Conservation (phyloP, 2,329 filamentous ascomycete species). For the Aaosphaeria arxii region DNA sequence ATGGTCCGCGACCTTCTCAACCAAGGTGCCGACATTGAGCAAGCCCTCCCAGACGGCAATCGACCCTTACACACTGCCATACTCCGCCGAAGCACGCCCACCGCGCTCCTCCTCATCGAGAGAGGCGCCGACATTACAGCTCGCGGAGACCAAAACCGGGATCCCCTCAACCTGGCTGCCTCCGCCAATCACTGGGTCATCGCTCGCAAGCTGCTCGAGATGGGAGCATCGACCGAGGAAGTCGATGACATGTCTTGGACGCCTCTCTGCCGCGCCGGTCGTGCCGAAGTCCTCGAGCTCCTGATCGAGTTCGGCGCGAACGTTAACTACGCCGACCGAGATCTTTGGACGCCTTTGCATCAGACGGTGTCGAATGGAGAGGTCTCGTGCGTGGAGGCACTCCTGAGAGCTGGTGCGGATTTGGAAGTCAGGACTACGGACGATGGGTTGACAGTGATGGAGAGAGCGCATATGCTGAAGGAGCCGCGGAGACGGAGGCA, state of each 20-base stretch:
- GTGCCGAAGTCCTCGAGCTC: neutral
- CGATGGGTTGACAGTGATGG: constrained; percentile 11
- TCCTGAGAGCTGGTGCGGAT: constrained; percentile 6
- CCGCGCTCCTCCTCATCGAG: constrained; percentile 9
- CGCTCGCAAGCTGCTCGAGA: constrained; percentile 1
- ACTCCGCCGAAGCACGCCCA: constrained; percentile 5
- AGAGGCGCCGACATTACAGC: constrained; percentile 2
- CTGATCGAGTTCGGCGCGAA: constrained; percentile 9
- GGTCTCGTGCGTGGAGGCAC: neutral
- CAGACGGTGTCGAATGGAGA: constrained; percentile 6
- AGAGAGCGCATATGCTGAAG: constrained; percentile 3
- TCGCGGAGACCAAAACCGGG: constrained; percentile 5
- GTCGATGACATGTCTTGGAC: constrained; percentile 11
- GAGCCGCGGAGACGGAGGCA: constrained; percentile 4
- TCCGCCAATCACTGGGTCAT: constrained; percentile 3
- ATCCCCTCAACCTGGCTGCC: constrained; percentile 8
- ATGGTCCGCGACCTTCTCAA: constrained; percentile 13
- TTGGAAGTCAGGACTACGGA: constrained; percentile 10
- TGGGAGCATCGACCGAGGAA: constrained; percentile 1
- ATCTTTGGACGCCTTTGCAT: constrained; percentile 14
- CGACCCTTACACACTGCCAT: constrained; percentile 15
- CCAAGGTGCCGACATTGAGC: constrained; percentile 14
- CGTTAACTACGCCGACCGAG: constrained; percentile 9
- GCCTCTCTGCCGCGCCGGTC: constrained; percentile 7
- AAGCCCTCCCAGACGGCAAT: constrained; percentile 5